These are phyloP conservation scores for Cutaneotrichosporon cutaneum DNA, from an alignment of 1,284 basidiomycete species.

Conservation along the genomic window DNA sequence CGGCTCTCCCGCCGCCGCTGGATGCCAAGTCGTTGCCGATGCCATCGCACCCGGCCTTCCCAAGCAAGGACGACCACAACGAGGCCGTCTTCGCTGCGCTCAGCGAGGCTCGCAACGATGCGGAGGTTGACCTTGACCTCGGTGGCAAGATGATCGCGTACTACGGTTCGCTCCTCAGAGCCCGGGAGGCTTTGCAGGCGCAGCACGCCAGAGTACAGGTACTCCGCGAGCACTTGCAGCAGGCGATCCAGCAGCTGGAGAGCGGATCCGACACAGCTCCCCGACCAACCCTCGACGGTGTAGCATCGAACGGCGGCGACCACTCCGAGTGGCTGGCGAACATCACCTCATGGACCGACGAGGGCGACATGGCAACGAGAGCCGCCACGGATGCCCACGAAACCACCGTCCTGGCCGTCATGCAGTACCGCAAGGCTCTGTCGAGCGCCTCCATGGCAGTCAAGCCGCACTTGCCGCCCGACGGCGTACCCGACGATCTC, in stretches of 20 bases:
- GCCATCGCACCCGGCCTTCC: constrained; percentile 35
- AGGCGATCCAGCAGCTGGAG: constrained; percentile 11
- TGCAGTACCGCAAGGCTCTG: constrained; percentile 26
- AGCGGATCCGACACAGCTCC: constrained; percentile 8
- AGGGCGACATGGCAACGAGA: constrained; percentile 14
- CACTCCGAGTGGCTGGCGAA: constrained; percentile 19
- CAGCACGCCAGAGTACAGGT: constrained; percentile 16
- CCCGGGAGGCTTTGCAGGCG: constrained; percentile 17
- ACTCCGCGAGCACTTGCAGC: constrained; percentile 14
- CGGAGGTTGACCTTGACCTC: constrained; percentile 18
- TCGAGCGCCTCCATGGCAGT: constrained; percentile 16
- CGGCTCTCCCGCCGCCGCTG: constrained; percentile 25
- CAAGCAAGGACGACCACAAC: constrained; percentile 32
- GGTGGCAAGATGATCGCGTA: constrained; percentile 28
- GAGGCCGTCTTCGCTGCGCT: constrained; percentile 19
- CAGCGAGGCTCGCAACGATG: constrained; percentile 11
- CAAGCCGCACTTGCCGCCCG: constrained; percentile 12
- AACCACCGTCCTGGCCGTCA: constrained; percentile 21
- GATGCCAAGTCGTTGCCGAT: constrained; percentile 26
- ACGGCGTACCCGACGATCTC: constrained; percentile 21
- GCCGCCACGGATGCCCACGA: constrained; percentile 17
- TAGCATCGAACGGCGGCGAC: constrained; percentile 11
- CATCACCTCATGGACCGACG: constrained; percentile 18
- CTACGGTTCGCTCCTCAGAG: constrained; percentile 28
- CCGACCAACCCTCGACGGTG: constrained; percentile 19